These are phyloP conservation scores for Tricladium varicosporioides DNA, from an alignment of 2,329 filamentous ascomycete species.

Conservation along the genomic window DNA sequence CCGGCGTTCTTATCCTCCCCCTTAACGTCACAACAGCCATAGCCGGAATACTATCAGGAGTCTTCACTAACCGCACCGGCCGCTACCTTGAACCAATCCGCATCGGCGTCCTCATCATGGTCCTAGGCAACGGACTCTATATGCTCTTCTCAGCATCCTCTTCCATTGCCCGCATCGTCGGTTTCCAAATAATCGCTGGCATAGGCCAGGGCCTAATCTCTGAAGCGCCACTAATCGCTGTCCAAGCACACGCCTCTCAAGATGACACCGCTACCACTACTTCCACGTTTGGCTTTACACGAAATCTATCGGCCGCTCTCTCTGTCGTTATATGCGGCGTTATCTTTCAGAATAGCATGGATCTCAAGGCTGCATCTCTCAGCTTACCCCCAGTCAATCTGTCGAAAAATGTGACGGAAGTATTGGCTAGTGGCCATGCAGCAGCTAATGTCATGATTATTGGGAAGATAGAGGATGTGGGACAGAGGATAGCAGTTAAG, in stretches of 20 bases:
- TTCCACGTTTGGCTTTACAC: constrained; percentile 47
- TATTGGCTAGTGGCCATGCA: too few species aligned
- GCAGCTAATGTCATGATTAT: too few species aligned
- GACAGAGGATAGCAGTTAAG: too few species aligned
- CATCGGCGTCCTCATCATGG: not conserved
- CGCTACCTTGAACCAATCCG: not conserved
- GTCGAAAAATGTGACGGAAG: too few species aligned
- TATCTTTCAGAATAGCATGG: constrained; percentile 48
- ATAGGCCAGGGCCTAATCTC: constrained; percentile 52
- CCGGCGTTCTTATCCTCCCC: constrained; percentile 78
- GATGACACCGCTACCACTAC: constrained; percentile 45
- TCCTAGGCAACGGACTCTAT: not conserved
- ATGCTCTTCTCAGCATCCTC: not conserved
- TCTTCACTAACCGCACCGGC: not conserved
- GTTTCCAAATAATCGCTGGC: constrained; percentile 49
- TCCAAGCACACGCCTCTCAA: constrained; percentile 48
- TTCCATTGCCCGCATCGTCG: constrained; percentile 38
- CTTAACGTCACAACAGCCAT: too few species aligned
- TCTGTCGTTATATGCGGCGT: constrained; percentile 45
- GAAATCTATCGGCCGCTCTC: constrained; percentile 41
- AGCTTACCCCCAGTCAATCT: too few species aligned
- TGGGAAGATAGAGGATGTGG: too few species aligned
- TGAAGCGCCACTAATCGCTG: constrained; percentile 51
- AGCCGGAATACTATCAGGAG: too few species aligned
- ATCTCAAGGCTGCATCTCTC: too few species aligned